Base-by-base conservation (phyloP, 352 stramenopile species). In the Globisporangium nodosum region DNA sequence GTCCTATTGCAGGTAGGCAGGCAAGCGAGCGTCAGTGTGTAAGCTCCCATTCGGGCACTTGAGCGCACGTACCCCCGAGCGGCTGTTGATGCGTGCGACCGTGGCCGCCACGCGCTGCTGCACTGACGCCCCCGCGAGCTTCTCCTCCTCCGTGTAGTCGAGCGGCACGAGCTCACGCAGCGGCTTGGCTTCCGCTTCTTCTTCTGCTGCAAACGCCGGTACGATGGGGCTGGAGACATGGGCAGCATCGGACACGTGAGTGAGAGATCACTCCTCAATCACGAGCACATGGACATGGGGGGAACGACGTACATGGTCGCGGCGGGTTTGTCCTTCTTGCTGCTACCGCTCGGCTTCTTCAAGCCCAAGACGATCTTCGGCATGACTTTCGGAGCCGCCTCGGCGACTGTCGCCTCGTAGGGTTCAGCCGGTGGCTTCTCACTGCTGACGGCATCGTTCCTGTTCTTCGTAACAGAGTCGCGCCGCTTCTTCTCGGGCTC, bases 111-210 rank as follows among this genome's bases (percentile, higher is more conserved):
- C 64, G 21, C 64, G 63, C 48, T 78, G 58, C 46, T 72, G 55
- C 9, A 66, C 52, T 0, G 61, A 52, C 5, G 65, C 59, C 0
- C 58, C 60, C 1, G 62, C 73, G 18, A 65, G 57, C 16, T 65
- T 62, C 46, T 81, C 74, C 42, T 80, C 74, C 21, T 81, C 74
- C 13, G 70, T 74, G 56, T 81, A 85, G 54, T 85, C 74, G 42
- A 85, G 68, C 18, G 65, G 70, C 1, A 85, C 61, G 51, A 81
- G 65, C n/a, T 67, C 68, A 0, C 74, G 74, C 40, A 69, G 42
- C 2, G 74, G 74, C 50, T 85, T 85, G 18, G 37, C 52, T 37
- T 71, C 68, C 5, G 67, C 64, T 24, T 69, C 63, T 15, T 85
- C 74, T 51, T 85, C 70, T 2, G 76, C 47, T 0, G 54, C 62